A percentile compares a stretch with the other conserved stretches of the same genome.
phyloP scores from a whole-genome alignment of 139 green algal species.

The Chlorella ohadii region DNA sequence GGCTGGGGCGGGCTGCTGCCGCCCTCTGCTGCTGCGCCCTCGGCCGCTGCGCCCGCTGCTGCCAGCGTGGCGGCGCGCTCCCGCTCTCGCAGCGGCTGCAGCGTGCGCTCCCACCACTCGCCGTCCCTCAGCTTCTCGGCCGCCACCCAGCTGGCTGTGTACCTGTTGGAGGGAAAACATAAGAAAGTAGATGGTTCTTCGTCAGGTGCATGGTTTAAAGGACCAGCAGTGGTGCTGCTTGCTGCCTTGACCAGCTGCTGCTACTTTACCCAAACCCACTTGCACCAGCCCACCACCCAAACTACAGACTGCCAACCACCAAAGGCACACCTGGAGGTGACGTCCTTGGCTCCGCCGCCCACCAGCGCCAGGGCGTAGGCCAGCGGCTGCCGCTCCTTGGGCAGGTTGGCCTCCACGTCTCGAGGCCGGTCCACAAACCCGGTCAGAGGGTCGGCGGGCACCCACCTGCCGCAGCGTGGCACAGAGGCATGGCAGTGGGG shows the following conservation, averaged over 20 bases:
- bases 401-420: conserved; percentile 42
- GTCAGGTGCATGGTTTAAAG: no score
- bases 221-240: no score
- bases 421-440: conserved; percentile 70
- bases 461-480: conserved; percentile 68
- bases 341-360: conserved; percentile 67
- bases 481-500: background rate
- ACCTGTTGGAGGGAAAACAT: conserved; percentile 52
- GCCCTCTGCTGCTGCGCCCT: background rate
- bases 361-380: conserved; percentile 75
- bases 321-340: conserved; percentile 60
- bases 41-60: background rate
- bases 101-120: conserved; percentile 67
- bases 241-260: no score
- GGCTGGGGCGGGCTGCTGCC: no score
- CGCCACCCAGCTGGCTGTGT: conserved; percentile 55
- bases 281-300: no score
- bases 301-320: no score
- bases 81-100: conserved; percentile 41
- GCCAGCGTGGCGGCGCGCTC: conserved; percentile 25
- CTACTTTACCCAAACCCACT: no score
- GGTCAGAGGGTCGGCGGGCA: conserved; percentile 76
- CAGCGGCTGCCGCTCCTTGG: conserved; percentile 36
- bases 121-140: conserved; percentile 62
- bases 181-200: no score